Percentiles rank a stretch among this genome's conserved stretches.
Evolutionary conservation across 2,329 filamentous ascomycete genomes (phyloP).

Genomic region (Venturia oleaginea): DNA sequence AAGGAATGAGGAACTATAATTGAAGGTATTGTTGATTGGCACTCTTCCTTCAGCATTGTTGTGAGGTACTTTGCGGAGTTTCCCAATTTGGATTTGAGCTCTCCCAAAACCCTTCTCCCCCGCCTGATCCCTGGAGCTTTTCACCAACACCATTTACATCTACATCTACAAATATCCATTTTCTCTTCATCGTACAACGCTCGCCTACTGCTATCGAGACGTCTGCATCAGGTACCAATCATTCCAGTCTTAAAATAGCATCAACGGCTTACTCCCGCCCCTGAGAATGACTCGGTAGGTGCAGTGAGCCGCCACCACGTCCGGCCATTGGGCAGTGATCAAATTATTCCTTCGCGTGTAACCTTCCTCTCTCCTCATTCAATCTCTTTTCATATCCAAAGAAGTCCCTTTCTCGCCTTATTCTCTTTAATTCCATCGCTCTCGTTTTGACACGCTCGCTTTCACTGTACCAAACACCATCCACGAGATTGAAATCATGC

Average conservation of each 20-base stretch:
- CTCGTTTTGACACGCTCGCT: not conserved
- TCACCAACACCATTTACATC: too few species aligned
- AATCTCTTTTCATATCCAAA: too few species aligned
- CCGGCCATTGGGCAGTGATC: not conserved
- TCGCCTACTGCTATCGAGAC: too few species aligned
- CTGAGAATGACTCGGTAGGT: not conserved
- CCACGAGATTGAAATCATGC: not conserved
- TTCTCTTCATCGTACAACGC: too few species aligned
- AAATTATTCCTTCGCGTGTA: not conserved
- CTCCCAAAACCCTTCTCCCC: too few species aligned
- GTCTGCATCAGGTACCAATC: too few species aligned
- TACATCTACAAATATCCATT: too few species aligned
- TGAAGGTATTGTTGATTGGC: not conserved
- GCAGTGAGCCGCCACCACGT: not conserved
- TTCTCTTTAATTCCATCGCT: not conserved
- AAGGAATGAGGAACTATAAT: not conserved
- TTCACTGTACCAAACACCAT: not conserved
- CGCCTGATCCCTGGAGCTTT: too few species aligned
- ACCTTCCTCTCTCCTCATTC: too few species aligned
- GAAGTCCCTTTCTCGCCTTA: not conserved
- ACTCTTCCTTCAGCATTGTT: not conserved
- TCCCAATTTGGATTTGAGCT: too few species aligned
- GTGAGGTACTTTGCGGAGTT: too few species aligned
- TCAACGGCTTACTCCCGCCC: not conserved
- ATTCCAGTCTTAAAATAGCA: not conserved